Base-by-base conservation (phyloP, 345 rosid genomes). In the Aurinia saxatilis region DNA sequence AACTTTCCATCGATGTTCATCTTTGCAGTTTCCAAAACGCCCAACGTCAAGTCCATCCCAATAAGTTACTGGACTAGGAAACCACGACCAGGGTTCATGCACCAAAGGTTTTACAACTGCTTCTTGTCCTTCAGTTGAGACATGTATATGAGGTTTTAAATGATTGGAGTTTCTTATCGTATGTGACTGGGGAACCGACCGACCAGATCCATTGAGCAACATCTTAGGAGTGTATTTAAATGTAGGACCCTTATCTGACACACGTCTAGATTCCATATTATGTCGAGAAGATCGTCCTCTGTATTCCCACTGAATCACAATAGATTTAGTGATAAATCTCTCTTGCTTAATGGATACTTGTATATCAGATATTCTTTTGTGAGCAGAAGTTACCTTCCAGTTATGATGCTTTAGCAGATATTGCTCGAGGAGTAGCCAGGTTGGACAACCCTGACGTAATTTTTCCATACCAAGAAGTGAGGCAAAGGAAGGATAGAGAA, bases 391-490 rank as follows among this genome's bases (percentile, higher is more conserved):
- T 79, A 88, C 98, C 96, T 86, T 91, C 98, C 98, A 91, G 67
- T 86, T 84, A 71, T 91, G 81, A 74, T 70, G 75, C 65, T 90
- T 79, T 29, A 91, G 72, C 62, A 91, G 90, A 83, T 84, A 86
- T 58, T 88, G 96, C 77, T 91, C 98, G 40, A 91, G 96, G 73
- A 91, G 91, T 73, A 91, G 79, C 98, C 96, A 88, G 1, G 96
- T 88, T 42, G 98, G 82, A 80, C 98, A 91, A 54, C 95, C 67
- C 71, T 84, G 90, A 44, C 96, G 95, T 67, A 91, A 90, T 72
- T 80, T 86, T 78, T 91, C 98, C 75, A 88, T 88, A 66, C 98
- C 98, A 72, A 91, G 88, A 67, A 91, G 82, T 66, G 90, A 79
- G 59, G 95, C 86, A 73, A 91, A 82, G 47, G 85, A 81, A 70